phyloP scores from a whole-genome alignment of 2,329 filamentous ascomycete genomes.

The Penicillium sp. region DNA sequence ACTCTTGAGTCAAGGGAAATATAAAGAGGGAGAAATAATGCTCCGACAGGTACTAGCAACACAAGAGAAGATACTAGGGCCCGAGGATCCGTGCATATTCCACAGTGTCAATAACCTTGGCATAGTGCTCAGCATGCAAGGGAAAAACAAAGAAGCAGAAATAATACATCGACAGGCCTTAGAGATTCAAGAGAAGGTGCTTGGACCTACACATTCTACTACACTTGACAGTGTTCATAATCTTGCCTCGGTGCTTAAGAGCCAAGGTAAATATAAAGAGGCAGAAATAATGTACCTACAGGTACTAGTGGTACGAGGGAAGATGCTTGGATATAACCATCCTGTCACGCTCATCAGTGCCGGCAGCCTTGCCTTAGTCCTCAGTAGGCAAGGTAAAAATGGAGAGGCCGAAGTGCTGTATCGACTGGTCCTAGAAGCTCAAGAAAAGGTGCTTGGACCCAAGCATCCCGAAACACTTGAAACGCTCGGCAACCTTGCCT shows the following conservation, averaged over 20 bases:
- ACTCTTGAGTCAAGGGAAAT: neutral
- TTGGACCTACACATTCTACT: too few species aligned
- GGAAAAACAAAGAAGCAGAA: slow-evolving; percentile 1
- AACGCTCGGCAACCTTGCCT: slow-evolving; percentile 16
- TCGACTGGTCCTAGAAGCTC: slow-evolving; percentile 18
- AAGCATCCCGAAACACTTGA: slow-evolving; percentile 1
- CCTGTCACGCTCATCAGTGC: too few species aligned
- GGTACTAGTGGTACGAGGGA: too few species aligned
- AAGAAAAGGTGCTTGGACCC: slow-evolving; percentile 14
- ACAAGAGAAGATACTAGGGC: slow-evolving; percentile 17
- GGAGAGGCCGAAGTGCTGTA: neutral
- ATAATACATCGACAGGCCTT: neutral
- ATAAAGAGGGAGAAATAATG: neutral
- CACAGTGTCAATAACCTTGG: neutral
- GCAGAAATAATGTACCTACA: too few species aligned
- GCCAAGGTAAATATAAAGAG: neutral
- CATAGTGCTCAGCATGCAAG: neutral
- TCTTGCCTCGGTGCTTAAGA: neutral
- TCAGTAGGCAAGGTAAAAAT: too few species aligned
- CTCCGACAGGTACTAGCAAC: slow-evolving; percentile 11
- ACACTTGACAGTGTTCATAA: too few species aligned
- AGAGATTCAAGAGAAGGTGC: neutral
- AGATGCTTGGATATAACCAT: too few species aligned
- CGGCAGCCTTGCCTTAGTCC: too few species aligned
- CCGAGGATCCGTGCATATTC: slow-evolving; percentile 15